These are phyloP conservation scores for Oryza longistaminata DNA, from an alignment of 176 grass and related monocot species.

Conservation along the genomic window DNA sequence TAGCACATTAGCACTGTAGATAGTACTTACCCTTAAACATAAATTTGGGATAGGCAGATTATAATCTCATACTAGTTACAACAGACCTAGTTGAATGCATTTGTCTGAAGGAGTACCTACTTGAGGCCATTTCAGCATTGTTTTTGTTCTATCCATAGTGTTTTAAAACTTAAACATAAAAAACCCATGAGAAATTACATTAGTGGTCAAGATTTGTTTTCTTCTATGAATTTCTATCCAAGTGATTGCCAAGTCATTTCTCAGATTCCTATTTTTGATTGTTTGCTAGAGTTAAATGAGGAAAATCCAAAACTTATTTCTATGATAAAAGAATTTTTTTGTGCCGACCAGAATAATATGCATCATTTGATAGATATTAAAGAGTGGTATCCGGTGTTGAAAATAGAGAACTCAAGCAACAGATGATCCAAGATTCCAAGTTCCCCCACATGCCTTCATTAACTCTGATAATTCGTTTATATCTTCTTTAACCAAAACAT, in stretches of 20 bases:
- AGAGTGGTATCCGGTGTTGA: background rate
- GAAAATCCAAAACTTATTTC: conserved; percentile 3
- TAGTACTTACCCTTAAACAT: background rate
- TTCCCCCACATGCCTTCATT: conserved; percentile 3
- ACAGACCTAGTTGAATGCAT: background rate
- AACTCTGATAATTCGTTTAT: background rate
- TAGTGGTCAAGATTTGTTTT: background rate
- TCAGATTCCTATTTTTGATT: background rate
- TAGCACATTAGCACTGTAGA: background rate
- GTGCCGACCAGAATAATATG: background rate
- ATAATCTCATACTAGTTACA: background rate
- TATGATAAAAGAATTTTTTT: background rate
- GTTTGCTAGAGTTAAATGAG: background rate
- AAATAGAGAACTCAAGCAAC: conserved; percentile 13
- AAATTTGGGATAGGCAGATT: background rate
- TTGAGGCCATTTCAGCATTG: conserved; percentile 1
- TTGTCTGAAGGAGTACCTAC: background rate
- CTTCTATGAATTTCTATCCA: background rate
- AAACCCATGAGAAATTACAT: background rate
- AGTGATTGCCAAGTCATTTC: background rate
- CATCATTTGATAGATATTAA: background rate
- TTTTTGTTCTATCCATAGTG: background rate
- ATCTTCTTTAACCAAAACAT: conserved; percentile 20
- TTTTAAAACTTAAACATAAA: background rate
- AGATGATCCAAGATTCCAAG: background rate